Conservation (phyloP, 2,329 filamentous ascomycete species). For the Rachicladosporium sp. region DNA sequence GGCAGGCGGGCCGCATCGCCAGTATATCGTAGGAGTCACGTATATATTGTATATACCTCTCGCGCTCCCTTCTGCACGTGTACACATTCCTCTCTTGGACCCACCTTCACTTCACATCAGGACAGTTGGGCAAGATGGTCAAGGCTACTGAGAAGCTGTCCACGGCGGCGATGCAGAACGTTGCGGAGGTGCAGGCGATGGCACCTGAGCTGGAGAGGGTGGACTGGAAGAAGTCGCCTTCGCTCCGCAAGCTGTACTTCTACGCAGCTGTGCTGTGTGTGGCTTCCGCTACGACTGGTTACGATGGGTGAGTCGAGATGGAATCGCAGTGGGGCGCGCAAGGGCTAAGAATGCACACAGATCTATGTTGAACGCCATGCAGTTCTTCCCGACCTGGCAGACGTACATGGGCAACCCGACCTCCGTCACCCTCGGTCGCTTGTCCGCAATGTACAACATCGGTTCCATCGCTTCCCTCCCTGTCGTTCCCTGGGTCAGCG, state of each 20-base stretch:
- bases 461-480: conserved; percentile 14
- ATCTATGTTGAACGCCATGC: conserved; percentile 7
- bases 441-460: conserved; percentile 13
- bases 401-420: conserved; percentile 13
- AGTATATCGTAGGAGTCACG: too few species aligned
- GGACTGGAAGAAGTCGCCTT: conserved; percentile 8
- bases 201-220: conserved; percentile 5
- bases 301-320: conserved; percentile 12
- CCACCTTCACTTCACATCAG: too few species aligned
- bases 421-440: conserved; percentile 17
- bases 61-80: too few species aligned
- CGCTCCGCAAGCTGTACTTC: conserved; percentile 10
- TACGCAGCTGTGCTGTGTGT: conserved; percentile 8
- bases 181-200: conserved; percentile 5
- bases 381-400: conserved; percentile 16
- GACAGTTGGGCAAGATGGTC: too few species aligned
- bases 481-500: conserved; percentile 12
- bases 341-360: background rate
- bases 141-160: too few species aligned
- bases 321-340: too few species aligned
- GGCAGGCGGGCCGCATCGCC: too few species aligned
- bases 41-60: too few species aligned
- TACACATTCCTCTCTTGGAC: too few species aligned
- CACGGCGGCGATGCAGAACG: background rate
- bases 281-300: conserved; percentile 15